Evolutionary conservation across 75 land plant species (phyloP), one percentile per base, ranked within the genome.

Genomic region (Selaginella moellendorffii): DNA sequence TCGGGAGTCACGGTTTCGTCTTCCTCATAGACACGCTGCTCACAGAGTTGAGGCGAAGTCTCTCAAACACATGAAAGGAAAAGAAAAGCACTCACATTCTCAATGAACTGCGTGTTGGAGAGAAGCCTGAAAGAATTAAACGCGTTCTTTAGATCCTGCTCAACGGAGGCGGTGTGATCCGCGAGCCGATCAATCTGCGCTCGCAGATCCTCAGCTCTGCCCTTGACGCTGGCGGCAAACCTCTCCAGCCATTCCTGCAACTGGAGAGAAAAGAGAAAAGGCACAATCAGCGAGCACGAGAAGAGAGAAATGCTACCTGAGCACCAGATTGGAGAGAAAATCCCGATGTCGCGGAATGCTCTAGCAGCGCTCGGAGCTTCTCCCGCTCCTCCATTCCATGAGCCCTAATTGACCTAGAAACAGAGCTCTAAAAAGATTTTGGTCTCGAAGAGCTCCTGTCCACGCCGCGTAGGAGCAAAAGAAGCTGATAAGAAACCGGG

Each of bases 191-290:
- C 42, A 29, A 79, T 63, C 53, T 79, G 67, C 26, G n/a, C 54
- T 24, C 64, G 63, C 26, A 78, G 54, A n/a, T 27, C 31, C 18
- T 71, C 61, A 27, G 75, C 68, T 28, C 74, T 65, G n/a, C 25
- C 42, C 31, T 71, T 63, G 65, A 79, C 36, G 27, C 64, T 67
- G 46, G 66, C 70, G n/a, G 79, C 27, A 29, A 79, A 76, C 0
- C 31, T 75, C 51, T 65, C 81, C 54, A 79, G 28, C 81, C 81
- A 77, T 52, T 71, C 63, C 61, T 72, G 77, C 1, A 79, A 62
- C 81, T 79, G 62, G 25, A 12, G 56, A 25, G 5, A 36, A 36
- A 5, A 36, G 46, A 36, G 14, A 36, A 36, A 36, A 5, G 14
- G 46, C 46, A 36, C 14, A 5, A 36, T 5, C 46, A n/a, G n/a